A percentile compares a stretch with the other conserved stretches of the same genome.
Evolutionary conservation across 352 stramenopile genomes (phyloP).

Genomic region (Phytophthora brassicae): DNA sequence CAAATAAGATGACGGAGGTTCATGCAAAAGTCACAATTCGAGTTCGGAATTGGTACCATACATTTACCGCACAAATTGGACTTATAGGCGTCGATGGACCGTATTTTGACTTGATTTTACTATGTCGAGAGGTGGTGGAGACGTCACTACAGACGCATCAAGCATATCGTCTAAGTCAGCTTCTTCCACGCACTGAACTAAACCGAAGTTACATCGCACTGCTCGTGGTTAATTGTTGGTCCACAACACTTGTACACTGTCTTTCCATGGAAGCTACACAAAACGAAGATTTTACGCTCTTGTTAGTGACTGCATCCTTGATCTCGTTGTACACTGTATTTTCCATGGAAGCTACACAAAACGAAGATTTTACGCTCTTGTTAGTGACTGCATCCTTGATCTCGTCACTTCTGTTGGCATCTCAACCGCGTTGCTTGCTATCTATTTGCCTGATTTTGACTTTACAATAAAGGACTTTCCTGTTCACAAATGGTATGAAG

Average conservation of each 20-base stretch:
- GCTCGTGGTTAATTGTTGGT: conserved; percentile 43
- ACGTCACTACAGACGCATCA: conserved; percentile 34
- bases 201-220: conserved; percentile 30
- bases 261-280: conserved; percentile 12
- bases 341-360: conserved; percentile 17
- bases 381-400: conserved; percentile 42
- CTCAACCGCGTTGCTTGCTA: conserved; percentile 23
- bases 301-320: conserved; percentile 38
- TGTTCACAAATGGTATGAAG: conserved; percentile 42
- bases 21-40: background rate
- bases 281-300: conserved; percentile 29
- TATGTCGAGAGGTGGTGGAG: conserved; percentile 34
- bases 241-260: conserved; percentile 34
- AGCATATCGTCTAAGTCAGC: conserved; percentile 32
- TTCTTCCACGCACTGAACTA: conserved; percentile 21
- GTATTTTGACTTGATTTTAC: conserved; percentile 24
- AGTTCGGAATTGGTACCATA: background rate
- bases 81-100: conserved; percentile 14
- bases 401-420: conserved; percentile 42
- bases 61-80: background rate
- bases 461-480: conserved; percentile 17
- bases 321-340: conserved; percentile 40
- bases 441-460: conserved; percentile 25
- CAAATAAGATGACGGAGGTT: background rate
- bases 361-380: conserved; percentile 25